A percentile compares a stretch with the other conserved stretches of the same genome.
These are phyloP conservation scores for Nadsonia commutata DNA, from an alignment of 1,139 yeast genomes.

Conservation along the genomic window DNA sequence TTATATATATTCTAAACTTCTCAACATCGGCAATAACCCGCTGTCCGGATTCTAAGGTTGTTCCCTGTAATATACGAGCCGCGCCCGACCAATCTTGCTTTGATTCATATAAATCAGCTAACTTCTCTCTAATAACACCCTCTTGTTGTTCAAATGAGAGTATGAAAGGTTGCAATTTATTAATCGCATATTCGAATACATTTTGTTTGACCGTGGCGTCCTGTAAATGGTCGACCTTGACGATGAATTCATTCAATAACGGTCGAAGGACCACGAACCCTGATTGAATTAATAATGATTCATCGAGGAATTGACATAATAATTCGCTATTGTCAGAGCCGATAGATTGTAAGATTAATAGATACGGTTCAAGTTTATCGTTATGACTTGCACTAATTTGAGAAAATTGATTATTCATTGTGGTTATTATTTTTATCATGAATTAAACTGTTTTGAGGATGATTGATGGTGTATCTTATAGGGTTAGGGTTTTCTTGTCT, in stretches of 20 bases:
- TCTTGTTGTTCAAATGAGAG: conserved; percentile 18
- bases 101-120: conserved; percentile 18
- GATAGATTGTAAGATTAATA: neutral
- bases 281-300: neutral
- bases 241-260: neutral
- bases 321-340: neutral
- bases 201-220: neutral
- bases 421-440: too few species aligned
- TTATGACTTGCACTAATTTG: neutral
- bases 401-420: neutral
- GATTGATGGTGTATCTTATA: too few species aligned
- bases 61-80: conserved; percentile 17
- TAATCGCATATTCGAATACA: neutral
- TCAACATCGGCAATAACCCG: conserved; percentile 16
- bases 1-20: conserved; percentile 18
- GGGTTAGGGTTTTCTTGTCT: too few species aligned
- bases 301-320: neutral
- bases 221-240: neutral
- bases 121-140: conserved; percentile 14
- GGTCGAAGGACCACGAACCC: neutral
- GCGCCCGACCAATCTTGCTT: conserved; percentile 16
- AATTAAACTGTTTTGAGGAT: too few species aligned
- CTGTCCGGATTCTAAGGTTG: conserved; percentile 13
- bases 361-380: neutral
- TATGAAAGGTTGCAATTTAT: neutral